Evolutionary conservation across 2,329 filamentous ascomycete species (phyloP), one percentile per base, ranked within the genome.

Genomic region (Chalara sp.): DNA sequence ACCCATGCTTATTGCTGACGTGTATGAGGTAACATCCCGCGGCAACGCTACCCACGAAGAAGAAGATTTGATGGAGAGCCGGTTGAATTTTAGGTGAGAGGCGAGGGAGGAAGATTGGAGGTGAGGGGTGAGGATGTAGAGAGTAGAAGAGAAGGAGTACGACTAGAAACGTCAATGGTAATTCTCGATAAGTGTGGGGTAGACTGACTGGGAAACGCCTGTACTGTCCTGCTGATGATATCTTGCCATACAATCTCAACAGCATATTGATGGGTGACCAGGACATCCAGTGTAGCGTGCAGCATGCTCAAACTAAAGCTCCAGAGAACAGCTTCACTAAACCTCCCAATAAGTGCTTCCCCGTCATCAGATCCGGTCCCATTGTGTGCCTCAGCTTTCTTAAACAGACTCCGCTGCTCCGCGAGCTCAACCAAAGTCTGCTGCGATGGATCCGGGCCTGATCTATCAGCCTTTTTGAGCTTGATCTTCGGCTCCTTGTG

Each of bases 191-290:
- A 21, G 21, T 21, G 21, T 3, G 21, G 21, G 21, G 21, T 3
- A 21, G 47, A 57, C 71, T 53, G 69, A 84, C 81, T 72, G 30
- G 73, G 60, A 60, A 79, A 74, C 0, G 80, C 78, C 40, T 73
- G 74, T 1, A 68, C 62, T 1, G 81, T 74, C 44, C 85, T 75
- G 46, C 63, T 61, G 10, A 74, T 58, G 3, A 89, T 75, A 5
- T 45, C 29, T 1, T 62, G 51, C 82, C 83, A 89, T 4, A 76
- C 64, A 2, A 90, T 74, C 2, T 81, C 75, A 55, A 82, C 74
- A n/a, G 81, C 80, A 61, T 89, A 93, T 67, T 93, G 88, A 59
- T 84, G 78, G 65, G 89, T 86, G 28, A 90, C 86, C 8, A 93
- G 73, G 37, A 90, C 82, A 63, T 92, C 87, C 48, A 93, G 76